These are phyloP conservation scores for Dactylellina parvicollis DNA, from an alignment of 2,329 filamentous ascomycete species.

Conservation along the genomic window DNA sequence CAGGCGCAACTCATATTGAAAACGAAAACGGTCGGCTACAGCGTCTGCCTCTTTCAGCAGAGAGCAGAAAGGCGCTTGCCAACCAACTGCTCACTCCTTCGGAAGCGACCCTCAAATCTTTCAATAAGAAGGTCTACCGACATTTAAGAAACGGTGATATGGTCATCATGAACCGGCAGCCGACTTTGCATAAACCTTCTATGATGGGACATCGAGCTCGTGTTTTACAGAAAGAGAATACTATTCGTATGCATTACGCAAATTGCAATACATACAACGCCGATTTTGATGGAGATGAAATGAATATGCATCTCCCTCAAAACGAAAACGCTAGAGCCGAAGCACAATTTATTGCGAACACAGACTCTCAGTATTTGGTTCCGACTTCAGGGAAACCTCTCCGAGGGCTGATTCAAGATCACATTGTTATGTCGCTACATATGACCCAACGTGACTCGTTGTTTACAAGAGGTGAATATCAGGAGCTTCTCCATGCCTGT, in stretches of 20 bases:
- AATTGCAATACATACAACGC: slow-evolving; percentile 99
- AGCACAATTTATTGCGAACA: slow-evolving; percentile 91
- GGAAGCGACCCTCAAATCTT: slow-evolving; percentile 76
- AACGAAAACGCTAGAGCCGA: slow-evolving; percentile 94
- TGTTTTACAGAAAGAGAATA: slow-evolving; percentile 92
- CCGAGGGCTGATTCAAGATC: slow-evolving; percentile 96
- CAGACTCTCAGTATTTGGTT: slow-evolving; percentile 95
- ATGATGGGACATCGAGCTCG: slow-evolving; percentile 98
- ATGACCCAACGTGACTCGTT: slow-evolving; percentile 92
- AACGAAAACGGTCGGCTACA: slow-evolving; percentile 92
- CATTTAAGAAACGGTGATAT: slow-evolving; percentile 97
- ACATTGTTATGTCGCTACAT: slow-evolving; percentile 91
- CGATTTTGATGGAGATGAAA: slow-evolving; percentile 98
- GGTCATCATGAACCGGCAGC: slow-evolving; percentile 98
- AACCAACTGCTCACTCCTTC: slow-evolving; percentile 84
- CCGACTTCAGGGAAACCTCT: slow-evolving; percentile 92
- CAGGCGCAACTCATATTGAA: slow-evolving; percentile 91
- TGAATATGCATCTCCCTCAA: slow-evolving; percentile 99
- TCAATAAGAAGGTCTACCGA: slow-evolving; percentile 95
- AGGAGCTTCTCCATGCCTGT: slow-evolving; percentile 91
- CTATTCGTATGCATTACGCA: slow-evolving; percentile 98
- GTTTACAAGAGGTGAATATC: slow-evolving; percentile 86
- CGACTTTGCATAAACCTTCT: slow-evolving; percentile 96
- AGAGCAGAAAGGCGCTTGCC: slow-evolving; percentile 80
- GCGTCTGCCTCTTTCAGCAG: slow-evolving; percentile 71